Percentiles rank a stretch among this genome's conserved stretches.
These are phyloP conservation scores for Xerocomellus chrysenteron DNA, from an alignment of 768 basidiomycete genomes.

Conservation along the genomic window DNA sequence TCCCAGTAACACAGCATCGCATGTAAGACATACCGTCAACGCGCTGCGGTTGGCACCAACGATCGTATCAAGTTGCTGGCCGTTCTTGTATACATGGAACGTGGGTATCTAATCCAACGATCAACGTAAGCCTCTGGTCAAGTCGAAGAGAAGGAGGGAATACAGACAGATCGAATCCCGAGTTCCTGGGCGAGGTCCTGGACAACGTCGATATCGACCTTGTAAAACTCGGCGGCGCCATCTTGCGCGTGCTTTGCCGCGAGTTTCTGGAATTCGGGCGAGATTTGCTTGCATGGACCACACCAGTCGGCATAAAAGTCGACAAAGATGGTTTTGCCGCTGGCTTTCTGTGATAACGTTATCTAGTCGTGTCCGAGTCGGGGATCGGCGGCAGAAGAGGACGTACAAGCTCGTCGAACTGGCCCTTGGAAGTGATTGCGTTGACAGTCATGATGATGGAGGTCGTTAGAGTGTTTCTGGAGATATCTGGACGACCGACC, in stretches of 20 bases:
- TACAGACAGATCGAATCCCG: slow-evolving; percentile 52
- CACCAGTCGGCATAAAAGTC: slow-evolving; percentile 23
- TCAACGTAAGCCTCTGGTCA: neutral
- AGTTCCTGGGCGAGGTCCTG: slow-evolving; percentile 48
- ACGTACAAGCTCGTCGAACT: neutral
- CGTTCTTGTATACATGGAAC: slow-evolving; percentile 11
- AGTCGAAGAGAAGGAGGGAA: no score
- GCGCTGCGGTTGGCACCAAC: neutral
- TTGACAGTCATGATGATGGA: neutral
- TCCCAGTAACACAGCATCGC: neutral
- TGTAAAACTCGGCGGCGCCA: slow-evolving; percentile 55
- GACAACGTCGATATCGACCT: slow-evolving; percentile 64
- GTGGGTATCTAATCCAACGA: slow-evolving; percentile 16
- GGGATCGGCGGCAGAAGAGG: neutral
- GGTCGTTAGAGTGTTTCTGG: neutral
- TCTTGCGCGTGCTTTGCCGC: slow-evolving; percentile 4
- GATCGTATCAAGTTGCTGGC: neutral
- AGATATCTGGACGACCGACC: neutral
- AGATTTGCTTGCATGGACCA: slow-evolving; percentile 14
- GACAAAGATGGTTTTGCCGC: slow-evolving; percentile 7
- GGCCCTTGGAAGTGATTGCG: neutral
- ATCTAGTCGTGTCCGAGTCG: neutral
- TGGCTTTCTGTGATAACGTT: neutral
- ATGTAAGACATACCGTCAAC: slow-evolving; percentile 5
- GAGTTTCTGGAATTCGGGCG: slow-evolving; percentile 12